Percentiles rank a stretch among this genome's conserved stretches.
phyloP scores from a whole-genome alignment of 192 early-diverging fungal genomes.

The Rhizophagus sp. region DNA sequence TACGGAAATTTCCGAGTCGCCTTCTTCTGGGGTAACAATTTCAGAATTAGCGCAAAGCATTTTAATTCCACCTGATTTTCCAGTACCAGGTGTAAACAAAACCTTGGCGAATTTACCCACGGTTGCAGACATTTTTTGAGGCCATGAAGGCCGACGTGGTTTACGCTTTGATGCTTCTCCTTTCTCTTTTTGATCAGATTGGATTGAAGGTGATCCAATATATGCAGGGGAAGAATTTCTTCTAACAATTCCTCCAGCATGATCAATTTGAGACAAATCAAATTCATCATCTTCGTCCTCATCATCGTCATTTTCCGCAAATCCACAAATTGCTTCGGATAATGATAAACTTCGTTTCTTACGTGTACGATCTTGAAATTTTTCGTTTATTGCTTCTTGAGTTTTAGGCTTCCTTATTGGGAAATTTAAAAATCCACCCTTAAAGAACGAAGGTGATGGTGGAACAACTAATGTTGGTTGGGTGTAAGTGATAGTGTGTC shows the following conservation, averaged over 20 bases:
- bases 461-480: neutral
- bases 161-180: neutral
- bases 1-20: neutral
- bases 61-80: neutral
- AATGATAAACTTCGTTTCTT: constrained; percentile 8
- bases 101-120: constrained; percentile 11
- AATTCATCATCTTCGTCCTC: constrained; percentile 2
- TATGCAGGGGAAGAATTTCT: constrained; percentile 16
- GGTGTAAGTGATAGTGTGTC: neutral
- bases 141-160: neutral
- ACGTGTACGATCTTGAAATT: neutral
- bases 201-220: neutral
- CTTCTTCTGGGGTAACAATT: neutral
- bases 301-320: constrained; percentile 1
- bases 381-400: neutral
- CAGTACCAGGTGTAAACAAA: neutral
- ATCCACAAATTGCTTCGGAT: constrained; percentile 8
- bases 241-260: neutral
- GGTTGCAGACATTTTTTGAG: constrained; percentile 1
- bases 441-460: neutral
- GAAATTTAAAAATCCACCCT: neutral
- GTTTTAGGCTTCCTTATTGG: neutral
- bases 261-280: constrained; percentile 9
- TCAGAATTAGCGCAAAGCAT: neutral
- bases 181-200: neutral